Evolutionary conservation across 352 stramenopile genomes (phyloP).

Genomic region (Globisporangium yorkense): DNA sequence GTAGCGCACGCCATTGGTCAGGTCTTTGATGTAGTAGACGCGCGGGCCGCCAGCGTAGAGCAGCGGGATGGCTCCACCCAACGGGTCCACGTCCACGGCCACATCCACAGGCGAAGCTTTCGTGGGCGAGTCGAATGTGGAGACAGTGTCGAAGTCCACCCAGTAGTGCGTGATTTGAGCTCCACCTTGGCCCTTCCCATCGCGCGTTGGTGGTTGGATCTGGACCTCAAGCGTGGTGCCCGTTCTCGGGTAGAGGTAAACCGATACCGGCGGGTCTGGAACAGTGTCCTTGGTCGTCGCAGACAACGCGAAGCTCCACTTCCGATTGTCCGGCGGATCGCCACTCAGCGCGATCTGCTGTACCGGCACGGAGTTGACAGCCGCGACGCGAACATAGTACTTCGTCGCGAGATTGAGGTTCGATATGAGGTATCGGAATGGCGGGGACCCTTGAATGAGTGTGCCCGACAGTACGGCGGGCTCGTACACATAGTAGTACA

Average conservation of each 20-base stretch:
- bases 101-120: constrained; percentile 44
- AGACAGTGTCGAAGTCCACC: constrained; percentile 65
- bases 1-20: constrained; percentile 72
- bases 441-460: constrained; percentile 67
- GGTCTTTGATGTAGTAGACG: constrained; percentile 62
- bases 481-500: constrained; percentile 60
- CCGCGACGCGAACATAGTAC: constrained; percentile 92
- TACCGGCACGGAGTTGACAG: constrained; percentile 84
- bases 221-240: constrained; percentile 65
- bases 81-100: neutral
- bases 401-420: constrained; percentile 49
- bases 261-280: constrained; percentile 59
- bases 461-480: constrained; percentile 44
- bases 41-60: constrained; percentile 60
- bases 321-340: constrained; percentile 84
- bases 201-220: constrained; percentile 57
- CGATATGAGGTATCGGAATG: constrained; percentile 77
- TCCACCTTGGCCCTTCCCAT: constrained; percentile 47
- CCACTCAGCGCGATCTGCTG: constrained; percentile 80
- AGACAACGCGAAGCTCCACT: constrained; percentile 84
- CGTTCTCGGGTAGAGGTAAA: constrained; percentile 54
- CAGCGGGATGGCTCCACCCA: constrained; percentile 22
- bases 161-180: constrained; percentile 47
- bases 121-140: constrained; percentile 59
- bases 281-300: constrained; percentile 78